phyloP scores from a whole-genome alignment of 805 yeast genomes.

The Danielozyma ontarioensis region DNA sequence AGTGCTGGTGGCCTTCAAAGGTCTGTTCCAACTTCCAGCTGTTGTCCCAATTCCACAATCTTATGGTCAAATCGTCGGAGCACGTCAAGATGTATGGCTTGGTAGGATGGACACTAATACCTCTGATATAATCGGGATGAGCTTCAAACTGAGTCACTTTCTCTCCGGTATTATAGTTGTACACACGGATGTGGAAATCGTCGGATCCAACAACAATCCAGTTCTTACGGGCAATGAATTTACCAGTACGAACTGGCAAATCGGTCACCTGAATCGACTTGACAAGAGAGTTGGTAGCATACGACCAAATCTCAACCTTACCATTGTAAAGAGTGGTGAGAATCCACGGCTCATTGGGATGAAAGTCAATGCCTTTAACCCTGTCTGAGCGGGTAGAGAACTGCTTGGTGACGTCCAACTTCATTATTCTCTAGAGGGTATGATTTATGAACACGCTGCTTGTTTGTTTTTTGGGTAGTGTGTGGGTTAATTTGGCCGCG shows the following conservation, averaged over 20 bases:
- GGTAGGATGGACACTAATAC: conserved; percentile 90
- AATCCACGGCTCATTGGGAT: conserved; percentile 97
- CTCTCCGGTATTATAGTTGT: conserved; percentile 93
- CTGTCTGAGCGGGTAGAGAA: conserved; percentile 92
- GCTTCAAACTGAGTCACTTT: conserved; percentile 94
- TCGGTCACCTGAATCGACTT: conserved; percentile 93
- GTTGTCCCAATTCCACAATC: conserved; percentile 97
- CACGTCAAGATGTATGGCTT: conserved; percentile 86
- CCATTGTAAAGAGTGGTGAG: conserved; percentile 89
- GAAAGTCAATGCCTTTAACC: conserved; percentile 97
- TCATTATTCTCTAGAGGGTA: conserved; percentile 22
- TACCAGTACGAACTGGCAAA: conserved; percentile 93
- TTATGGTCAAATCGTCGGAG: conserved; percentile 87
- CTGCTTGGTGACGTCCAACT: conserved; percentile 57
- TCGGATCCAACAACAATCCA: conserved; percentile 97
- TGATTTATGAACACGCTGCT: no score
- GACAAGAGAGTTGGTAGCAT: conserved; percentile 77
- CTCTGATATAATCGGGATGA: conserved; percentile 94
- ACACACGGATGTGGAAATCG: conserved; percentile 90
- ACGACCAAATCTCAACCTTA: conserved; percentile 88
- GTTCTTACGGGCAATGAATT: conserved; percentile 90
- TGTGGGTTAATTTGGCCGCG: no score
- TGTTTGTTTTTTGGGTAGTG: no score
- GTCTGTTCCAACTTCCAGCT: conserved; percentile 86
- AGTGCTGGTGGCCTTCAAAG: conserved; percentile 94